A percentile compares a stretch with the other conserved stretches of the same genome.
phyloP scores from a whole-genome alignment of 768 basidiomycete genomes.

The Cystofilobasidium bisporidii region DNA sequence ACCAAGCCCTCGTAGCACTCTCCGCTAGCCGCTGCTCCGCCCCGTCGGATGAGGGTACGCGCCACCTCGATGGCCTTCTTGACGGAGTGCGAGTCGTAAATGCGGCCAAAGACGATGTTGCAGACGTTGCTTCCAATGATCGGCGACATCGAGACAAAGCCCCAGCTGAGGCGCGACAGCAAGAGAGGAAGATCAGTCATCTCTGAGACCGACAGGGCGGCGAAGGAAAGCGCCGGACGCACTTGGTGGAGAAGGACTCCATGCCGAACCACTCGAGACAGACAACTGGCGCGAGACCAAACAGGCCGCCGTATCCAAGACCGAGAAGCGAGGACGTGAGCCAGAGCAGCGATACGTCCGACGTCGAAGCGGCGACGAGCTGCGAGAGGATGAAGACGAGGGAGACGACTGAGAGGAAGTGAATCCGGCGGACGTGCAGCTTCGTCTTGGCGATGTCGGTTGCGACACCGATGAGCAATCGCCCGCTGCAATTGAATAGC shows the following conservation, averaged over 20 bases:
- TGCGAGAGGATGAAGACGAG: conserved; percentile 64
- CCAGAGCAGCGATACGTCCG: conserved; percentile 60
- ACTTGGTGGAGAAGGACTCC: conserved; percentile 46
- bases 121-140: conserved; percentile 67
- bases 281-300: conserved; percentile 65
- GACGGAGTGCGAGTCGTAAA: conserved; percentile 61
- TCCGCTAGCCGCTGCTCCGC: not conserved
- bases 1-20: conserved; percentile 25
- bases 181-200: not conserved
- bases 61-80: not conserved
- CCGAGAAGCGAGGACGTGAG: conserved; percentile 51
- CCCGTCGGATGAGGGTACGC: not conserved
- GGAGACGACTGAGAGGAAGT: conserved; percentile 52
- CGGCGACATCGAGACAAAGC: conserved; percentile 56
- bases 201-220: not conserved
- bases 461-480: conserved; percentile 53
- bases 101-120: conserved; percentile 70
- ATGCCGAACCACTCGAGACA: conserved; percentile 83
- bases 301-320: conserved; percentile 61
- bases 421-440: conserved; percentile 31
- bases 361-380: conserved; percentile 49
- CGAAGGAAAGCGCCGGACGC: not conserved
- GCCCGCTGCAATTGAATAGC: conserved; percentile 67
- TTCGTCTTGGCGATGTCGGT: conserved; percentile 37
- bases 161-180: conserved; percentile 19